These are phyloP conservation scores for Scenedesmus sp. DNA, from an alignment of 163 green algal species.

Conservation along the genomic window DNA sequence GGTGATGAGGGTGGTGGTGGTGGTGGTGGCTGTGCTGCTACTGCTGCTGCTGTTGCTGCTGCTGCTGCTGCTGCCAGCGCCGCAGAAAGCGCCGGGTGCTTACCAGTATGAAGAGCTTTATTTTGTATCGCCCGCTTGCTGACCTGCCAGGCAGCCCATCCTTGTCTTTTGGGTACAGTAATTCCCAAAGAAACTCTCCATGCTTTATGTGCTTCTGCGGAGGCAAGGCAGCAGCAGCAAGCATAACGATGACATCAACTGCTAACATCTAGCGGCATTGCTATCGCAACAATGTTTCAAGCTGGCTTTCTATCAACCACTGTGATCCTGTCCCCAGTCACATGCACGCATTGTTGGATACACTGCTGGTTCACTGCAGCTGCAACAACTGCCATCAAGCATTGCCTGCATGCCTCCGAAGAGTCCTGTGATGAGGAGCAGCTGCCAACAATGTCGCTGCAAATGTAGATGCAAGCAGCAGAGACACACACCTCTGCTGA, in stretches of 20 bases:
- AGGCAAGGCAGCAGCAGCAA: neutral
- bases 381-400: neutral
- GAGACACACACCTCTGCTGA: slow-evolving; percentile 53
- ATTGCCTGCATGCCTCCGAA: neutral
- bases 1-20: neutral
- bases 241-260: neutral
- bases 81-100: neutral
- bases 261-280: neutral
- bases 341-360: too few relatives aligned
- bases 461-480: neutral
- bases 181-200: slow-evolving; percentile 74
- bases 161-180: slow-evolving; percentile 75
- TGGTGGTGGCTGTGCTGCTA: neutral
- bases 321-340: too few relatives aligned
- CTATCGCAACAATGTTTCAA: too few relatives aligned
- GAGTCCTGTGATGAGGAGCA: neutral
- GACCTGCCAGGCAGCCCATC: slow-evolving; percentile 61
- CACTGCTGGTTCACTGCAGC: neutral
- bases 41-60: neutral
- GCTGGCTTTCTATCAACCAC: too few relatives aligned
- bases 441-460: neutral
- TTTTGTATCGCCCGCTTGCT: slow-evolving; percentile 70
- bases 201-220: slow-evolving; percentile 59
- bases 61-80: neutral
- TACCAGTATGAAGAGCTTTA: slow-evolving; percentile 79